Conservation (phyloP, 2,329 filamentous ascomycete species). For the Chaetomiaceae sp. region DNA sequence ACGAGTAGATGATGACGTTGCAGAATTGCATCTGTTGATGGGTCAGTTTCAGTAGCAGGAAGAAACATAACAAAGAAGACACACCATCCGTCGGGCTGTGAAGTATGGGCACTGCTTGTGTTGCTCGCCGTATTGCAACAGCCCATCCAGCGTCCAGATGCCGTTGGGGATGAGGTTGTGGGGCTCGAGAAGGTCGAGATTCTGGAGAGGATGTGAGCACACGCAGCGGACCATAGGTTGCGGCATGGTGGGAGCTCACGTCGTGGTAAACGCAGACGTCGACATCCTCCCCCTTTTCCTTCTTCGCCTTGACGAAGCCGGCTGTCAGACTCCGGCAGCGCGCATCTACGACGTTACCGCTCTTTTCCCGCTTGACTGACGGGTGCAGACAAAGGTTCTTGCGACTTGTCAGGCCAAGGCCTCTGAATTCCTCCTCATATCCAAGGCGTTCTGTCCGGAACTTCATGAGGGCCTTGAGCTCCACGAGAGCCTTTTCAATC, state of each 20-base stretch:
- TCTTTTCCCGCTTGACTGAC: slow-evolving; percentile 93
- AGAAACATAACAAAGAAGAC: slow-evolving; percentile 21
- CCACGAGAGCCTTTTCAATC: slow-evolving; percentile 93
- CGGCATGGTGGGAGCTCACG: slow-evolving; percentile 40
- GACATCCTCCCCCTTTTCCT: slow-evolving; percentile 88
- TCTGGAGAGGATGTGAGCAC: slow-evolving; percentile 44
- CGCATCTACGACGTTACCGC: slow-evolving; percentile 89
- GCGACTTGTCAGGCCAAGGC: slow-evolving; percentile 85
- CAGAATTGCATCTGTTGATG: slow-evolving; percentile 81
- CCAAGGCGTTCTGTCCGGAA: slow-evolving; percentile 89
- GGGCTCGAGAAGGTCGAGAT: slow-evolving; percentile 88
- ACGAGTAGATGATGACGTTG: slow-evolving; percentile 99
- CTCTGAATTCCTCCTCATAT: slow-evolving; percentile 85
- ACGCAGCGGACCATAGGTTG: not conserved
- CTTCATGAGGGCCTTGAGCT: slow-evolving; percentile 90
- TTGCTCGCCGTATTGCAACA: slow-evolving; percentile 85
- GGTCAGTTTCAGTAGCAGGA: not conserved
- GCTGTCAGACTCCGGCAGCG: slow-evolving; percentile 92
- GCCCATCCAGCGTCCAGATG: slow-evolving; percentile 89
- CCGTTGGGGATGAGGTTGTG: slow-evolving; percentile 93
- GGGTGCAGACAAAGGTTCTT: slow-evolving; percentile 97
- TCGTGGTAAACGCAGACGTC: slow-evolving; percentile 96
- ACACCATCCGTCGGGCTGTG: slow-evolving; percentile 85
- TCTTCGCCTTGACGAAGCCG: slow-evolving; percentile 96
- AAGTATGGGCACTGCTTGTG: slow-evolving; percentile 98